Evolutionary conservation across 2,329 filamentous ascomycete genomes (phyloP), one percentile per base, ranked within the genome.

Genomic region (Pseudogymnoascus sp.): DNA sequence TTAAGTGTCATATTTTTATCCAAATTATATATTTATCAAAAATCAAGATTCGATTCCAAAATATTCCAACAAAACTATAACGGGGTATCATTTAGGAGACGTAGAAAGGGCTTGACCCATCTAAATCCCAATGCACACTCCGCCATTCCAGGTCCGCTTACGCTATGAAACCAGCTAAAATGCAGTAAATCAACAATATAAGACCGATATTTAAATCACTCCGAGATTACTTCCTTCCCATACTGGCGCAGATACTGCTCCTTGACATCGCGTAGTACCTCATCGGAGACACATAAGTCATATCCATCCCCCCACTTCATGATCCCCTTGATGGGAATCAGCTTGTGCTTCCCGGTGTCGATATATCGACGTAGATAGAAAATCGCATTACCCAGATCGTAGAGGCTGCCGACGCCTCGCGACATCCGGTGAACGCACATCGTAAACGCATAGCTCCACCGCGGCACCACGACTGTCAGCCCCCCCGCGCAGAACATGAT

Each of bases 381-480:
- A 28, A 53, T 28, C 15, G 47, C 47, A 53, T 53, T 33, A 2
- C 47, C 47, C 28, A 53, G 20, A 53, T 53, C 47, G n/a, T 53
- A 53, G 2, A 28, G 47, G 6, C 9, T 33, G 9, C 47, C 28
- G 6, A 35, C 28, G 9, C 47, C 47, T 18, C 6, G 15, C 11
- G 47, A 53, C 47, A 53, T 6, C 4, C 47, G 47, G 28, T 53
- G 15, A 28, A 53, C 47, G 47, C 47, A 53, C 11, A 53, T 3
- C 47, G 33, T 53, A 53, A 53, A 33, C 5, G 47, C 47, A 53
- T 53, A 53, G 15, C 47, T 53, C 47, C 47, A 53, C n/a, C 47
- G 28, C 28, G 47, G 47, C 28, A 28, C 28, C 3, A 53, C 7
- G 1, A 53, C 28, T 5, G 47, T 53, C 9, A 53, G 15, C 1